Base-by-base conservation (phyloP, 1,139 yeast species). In the Saccharomyces pastorianus region DNA sequence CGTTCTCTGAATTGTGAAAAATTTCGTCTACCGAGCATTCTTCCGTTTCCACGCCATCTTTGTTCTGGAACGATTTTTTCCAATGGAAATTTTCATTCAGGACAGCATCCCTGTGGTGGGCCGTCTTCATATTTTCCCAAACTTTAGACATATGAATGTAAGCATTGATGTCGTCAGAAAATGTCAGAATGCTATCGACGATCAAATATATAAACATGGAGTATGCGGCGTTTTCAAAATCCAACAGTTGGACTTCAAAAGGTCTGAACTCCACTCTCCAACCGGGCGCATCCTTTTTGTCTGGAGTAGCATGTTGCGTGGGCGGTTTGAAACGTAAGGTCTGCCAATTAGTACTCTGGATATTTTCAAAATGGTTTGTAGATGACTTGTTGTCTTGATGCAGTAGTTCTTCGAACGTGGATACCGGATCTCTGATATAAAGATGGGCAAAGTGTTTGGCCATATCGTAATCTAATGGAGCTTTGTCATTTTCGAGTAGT, bases 191-290 rank as follows among this genome's bases (percentile, higher is more conserved):
- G 3, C 87, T 88, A 57, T 86, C 81, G 1, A 96, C 83, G 38
- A 91, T 72, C 57, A 93, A 75, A 13, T 85, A 81, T 47, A 88
- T 76, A 65, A 93, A 86, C 17, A 80, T 80, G 1, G 96, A 77
- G 68, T 81, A 89, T 0, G 99, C 99, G 2, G 99, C 96, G 69
- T 93, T 93, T 70, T 93, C 99, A 69, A 93, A 95, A 71, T 93
- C 99, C 6, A 96, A 87, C 56, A 91, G 67, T 69, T 95, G 98
- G 55, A 93, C 87, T 65, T 93, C 99, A 87, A 93, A 82, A 27
- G 98, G 91, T 61, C 99, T 80, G 70, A 93, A 89, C 73, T 93
- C 99, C 26, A 93, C 96, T 67, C 99, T 80, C 99, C 99, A 93
- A 14, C 99, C 99, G 1, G 96, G 96, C 2, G 71, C 72, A 8